Base-by-base conservation (phyloP, 306 rosid species). In the apple (Malus domestica) region DNA sequence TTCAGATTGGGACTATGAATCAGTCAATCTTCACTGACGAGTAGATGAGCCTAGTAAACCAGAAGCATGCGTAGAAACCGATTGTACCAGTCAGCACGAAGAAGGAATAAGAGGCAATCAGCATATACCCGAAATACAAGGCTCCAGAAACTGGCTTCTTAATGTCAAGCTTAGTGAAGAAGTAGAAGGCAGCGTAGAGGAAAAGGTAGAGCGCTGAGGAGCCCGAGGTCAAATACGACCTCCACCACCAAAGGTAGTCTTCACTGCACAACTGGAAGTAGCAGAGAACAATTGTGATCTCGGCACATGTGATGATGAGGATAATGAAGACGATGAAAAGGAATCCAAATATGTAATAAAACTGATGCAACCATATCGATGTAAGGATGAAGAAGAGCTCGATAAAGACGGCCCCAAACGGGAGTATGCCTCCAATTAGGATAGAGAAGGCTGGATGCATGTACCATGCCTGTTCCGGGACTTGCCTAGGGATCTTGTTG, bases 231-330 rank as follows among this genome's bases (percentile, higher is more conserved):
- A 93, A 78, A 68, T 93, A 93, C 4, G 97, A 91, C 67, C 97
- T 89, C 98, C 98, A 93, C 98, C 98, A 93, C 98, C 98, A 93
- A 22, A 38, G 83, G 83, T 93, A 93, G 80, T 93, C 97, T 83
- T 93, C 98, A 44, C 98, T 88, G 80, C 97, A 93, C n/a, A 93
- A 85, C 85, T 92, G 98, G 96, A 94, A 94, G 96, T 94, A 94
- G 89, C 98, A 94, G 58, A 94, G 91, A 64, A 94, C 98, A 15
- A 91, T 77, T 23, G 98, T 90, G 75, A 94, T 91, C 92, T 94
- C 98, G 1, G 97, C 97, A 71, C 98, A 92, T 5, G 96, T 94
- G 76, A 94, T 88, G 27, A 94, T 69, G 40, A 94, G 97, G 84
- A 94, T 91, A 68, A 94, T 52, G 79, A 94, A 90, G 82, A 94